phyloP scores from a whole-genome alignment of 139 green algal species.

The Chlamydomonas sp. region DNA sequence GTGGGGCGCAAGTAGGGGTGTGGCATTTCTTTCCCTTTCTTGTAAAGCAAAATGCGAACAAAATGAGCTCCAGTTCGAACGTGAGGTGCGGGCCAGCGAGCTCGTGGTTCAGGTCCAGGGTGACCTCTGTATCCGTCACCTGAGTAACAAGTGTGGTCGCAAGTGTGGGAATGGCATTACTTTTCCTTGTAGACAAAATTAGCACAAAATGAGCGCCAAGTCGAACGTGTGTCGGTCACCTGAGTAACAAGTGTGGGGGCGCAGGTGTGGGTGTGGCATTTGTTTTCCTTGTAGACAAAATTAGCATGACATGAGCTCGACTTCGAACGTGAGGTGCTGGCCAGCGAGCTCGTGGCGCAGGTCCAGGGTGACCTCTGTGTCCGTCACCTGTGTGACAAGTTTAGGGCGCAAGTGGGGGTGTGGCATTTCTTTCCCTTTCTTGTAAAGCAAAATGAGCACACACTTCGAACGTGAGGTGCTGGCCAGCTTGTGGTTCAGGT shows the following conservation, averaged over 20 bases:
- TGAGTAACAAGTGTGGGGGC: not conserved
- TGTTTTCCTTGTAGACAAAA: too few relatives aligned
- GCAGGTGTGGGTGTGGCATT: too few relatives aligned
- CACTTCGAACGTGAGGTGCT: conserved; percentile 18
- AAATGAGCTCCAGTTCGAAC: conserved; percentile 14
- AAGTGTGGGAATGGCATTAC: too few relatives aligned
- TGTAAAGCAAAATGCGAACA: too few relatives aligned
- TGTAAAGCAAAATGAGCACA: too few relatives aligned
- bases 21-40: not conserved
- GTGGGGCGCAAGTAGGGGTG: not conserved
- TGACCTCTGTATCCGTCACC: not conserved
- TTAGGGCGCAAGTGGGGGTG: not conserved
- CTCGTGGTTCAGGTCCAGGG: not conserved
- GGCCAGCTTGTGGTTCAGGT: conserved; percentile 13
- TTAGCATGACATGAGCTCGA: conserved; percentile 9
- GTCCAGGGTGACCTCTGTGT: not conserved
- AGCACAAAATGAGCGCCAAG: too few relatives aligned
- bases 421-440: not conserved
- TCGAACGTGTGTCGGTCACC: not conserved
- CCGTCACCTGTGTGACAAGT: too few relatives aligned
- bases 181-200: too few relatives aligned
- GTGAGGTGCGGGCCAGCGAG: conserved; percentile 15
- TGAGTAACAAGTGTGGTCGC: not conserved
- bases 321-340: too few relatives aligned
- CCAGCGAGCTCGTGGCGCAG: not conserved